These are phyloP conservation scores for Rutidosis leptorrhynchoides DNA, from an alignment of 129 eudicot genomes.

Conservation along the genomic window DNA sequence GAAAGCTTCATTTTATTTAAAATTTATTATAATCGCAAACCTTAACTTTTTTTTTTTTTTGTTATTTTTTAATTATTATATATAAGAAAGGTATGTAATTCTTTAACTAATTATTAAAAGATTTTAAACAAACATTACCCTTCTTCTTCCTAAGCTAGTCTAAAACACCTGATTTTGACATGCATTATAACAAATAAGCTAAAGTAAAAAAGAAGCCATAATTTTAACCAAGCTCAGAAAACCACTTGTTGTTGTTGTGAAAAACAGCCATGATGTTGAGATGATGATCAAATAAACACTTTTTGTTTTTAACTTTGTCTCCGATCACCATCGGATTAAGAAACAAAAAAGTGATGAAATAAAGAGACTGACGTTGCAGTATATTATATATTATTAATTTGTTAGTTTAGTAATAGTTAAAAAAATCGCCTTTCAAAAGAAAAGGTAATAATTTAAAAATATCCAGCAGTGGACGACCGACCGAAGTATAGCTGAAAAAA, in stretches of 20 bases:
- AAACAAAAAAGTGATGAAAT: not conserved
- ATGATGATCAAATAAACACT: not conserved
- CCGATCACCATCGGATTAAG: slow-evolving; percentile 26
- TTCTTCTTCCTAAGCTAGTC: slow-evolving; percentile 27
- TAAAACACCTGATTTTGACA: slow-evolving; percentile 10
- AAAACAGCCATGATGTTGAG: slow-evolving; percentile 31
- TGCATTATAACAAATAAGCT: slow-evolving; percentile 30
- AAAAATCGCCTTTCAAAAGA: too few species aligned
- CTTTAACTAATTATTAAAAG: slow-evolving; percentile 7
- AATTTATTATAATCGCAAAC: slow-evolving; percentile 1
- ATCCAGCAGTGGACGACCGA: slow-evolving; percentile 34
- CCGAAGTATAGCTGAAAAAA: slow-evolving; percentile 30
- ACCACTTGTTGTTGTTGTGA: slow-evolving; percentile 11
- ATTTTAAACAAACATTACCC: not conserved
- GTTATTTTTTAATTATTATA: too few species aligned
- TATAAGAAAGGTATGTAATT: not conserved
- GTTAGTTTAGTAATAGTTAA: not conserved
- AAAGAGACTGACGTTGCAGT: slow-evolving; percentile 11
- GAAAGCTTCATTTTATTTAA: slow-evolving; percentile 98
- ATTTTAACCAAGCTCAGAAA: slow-evolving; percentile 27
- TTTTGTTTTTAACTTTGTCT: slow-evolving; percentile 7
- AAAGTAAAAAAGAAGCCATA: not conserved
- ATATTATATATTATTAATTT: too few species aligned
- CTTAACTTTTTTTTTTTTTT: too few species aligned
- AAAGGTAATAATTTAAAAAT: too few species aligned